Conservation (phyloP, 768 basidiomycete genomes). For the Filobasidium wieringae region DNA sequence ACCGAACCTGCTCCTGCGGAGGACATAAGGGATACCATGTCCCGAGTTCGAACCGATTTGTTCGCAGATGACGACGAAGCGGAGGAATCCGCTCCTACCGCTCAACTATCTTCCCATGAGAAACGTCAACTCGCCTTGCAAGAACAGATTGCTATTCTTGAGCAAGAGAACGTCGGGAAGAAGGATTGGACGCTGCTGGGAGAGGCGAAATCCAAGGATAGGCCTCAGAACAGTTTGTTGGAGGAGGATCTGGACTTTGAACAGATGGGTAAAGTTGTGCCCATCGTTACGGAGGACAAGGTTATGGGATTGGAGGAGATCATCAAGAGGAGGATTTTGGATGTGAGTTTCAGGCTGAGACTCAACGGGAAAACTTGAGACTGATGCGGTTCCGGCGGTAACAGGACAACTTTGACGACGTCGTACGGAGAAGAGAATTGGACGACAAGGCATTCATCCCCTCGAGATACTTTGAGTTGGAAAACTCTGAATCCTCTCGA, state of each 20-base stretch:
- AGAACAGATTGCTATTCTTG: conserved; percentile 68
- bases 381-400: background rate
- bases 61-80: conserved; percentile 46
- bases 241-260: conserved; percentile 95
- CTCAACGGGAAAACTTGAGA: too few relatives aligned
- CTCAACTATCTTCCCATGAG: conserved; percentile 61
- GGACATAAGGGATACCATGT: conserved; percentile 46
- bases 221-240: conserved; percentile 82
- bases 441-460: conserved; percentile 85
- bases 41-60: conserved; percentile 62
- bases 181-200: conserved; percentile 92
- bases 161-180: conserved; percentile 70
- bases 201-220: conserved; percentile 65
- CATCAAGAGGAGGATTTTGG: conserved; percentile 79
- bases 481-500: conserved; percentile 74
- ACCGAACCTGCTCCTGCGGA: conserved; percentile 29
- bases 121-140: conserved; percentile 60
- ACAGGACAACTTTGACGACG: conserved; percentile 69
- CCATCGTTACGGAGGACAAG: conserved; percentile 76
- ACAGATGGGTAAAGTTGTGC: conserved; percentile 70
- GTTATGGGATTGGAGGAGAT: conserved; percentile 72
- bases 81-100: conserved; percentile 36
- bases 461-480: conserved; percentile 73
- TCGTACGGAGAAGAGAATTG: conserved; percentile 63
- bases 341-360: too few relatives aligned